Evolutionary conservation across 2,329 filamentous ascomycete species (phyloP).

Genomic region (Tolypocladium amazonense): DNA sequence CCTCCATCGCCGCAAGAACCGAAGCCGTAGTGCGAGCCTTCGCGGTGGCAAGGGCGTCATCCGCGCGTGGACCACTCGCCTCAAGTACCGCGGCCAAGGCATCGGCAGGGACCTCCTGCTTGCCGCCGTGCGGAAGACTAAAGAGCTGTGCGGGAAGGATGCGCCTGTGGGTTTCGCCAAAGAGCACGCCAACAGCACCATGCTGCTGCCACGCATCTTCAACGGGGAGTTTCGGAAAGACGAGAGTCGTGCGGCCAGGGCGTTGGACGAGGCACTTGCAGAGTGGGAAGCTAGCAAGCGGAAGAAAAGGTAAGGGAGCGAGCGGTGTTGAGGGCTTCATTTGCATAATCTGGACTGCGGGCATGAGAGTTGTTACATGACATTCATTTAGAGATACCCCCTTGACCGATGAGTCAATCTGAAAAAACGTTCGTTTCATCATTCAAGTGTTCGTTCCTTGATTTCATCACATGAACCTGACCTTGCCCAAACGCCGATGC

Average conservation of each 20-base stretch:
- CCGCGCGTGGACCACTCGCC: constrained; percentile 70
- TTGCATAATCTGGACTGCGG: not conserved
- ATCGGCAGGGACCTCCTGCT: constrained; percentile 63
- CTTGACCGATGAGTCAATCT: not conserved
- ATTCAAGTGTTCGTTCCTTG: not conserved
- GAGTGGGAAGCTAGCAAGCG: constrained; percentile 35
- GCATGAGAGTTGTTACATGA: not conserved
- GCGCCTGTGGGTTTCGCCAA: constrained; percentile 61
- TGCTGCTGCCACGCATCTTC: constrained; percentile 52
- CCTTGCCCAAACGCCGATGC: not conserved
- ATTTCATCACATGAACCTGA: not conserved
- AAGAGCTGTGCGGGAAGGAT: constrained; percentile 57
- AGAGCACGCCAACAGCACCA: constrained; percentile 65
- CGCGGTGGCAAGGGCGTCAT: constrained; percentile 59
- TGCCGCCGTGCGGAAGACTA: constrained; percentile 58
- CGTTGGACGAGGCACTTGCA: constrained; percentile 39
- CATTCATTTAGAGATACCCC: constrained; percentile 17
- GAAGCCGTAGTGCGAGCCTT: constrained; percentile 28
- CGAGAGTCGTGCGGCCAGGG: constrained; percentile 46
- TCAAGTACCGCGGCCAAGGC: constrained; percentile 59
- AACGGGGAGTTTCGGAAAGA: constrained; percentile 48
- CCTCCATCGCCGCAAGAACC: constrained; percentile 19
- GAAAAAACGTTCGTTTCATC: not conserved
- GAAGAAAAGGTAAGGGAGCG: constrained; percentile 30
- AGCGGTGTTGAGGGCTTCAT: constrained; percentile 5